These are phyloP conservation scores for Kitagawia praeruptora DNA, from an alignment of 129 eudicot species.

Conservation along the genomic window DNA sequence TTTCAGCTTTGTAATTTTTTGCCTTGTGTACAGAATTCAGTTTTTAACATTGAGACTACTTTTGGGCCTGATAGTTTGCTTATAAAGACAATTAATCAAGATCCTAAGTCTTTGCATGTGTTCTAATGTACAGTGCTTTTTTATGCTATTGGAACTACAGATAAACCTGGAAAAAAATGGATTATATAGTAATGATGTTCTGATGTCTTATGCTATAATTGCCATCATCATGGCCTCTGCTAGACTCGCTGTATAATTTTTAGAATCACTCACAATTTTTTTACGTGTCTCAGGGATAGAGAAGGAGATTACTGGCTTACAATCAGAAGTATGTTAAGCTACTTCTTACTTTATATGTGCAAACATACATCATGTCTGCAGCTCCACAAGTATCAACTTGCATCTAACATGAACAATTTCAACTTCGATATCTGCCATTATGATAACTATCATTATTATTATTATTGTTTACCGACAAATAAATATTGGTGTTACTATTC, in stretches of 20 bases:
- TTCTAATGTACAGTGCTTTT: not conserved
- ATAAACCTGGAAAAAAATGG: not conserved
- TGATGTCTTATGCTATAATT: not conserved
- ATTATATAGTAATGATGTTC: no score
- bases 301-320: slow-evolving; percentile 71
- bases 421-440: not conserved
- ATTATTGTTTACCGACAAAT: not conserved
- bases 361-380: not conserved
- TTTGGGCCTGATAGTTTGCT: not conserved
- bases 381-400: not conserved
- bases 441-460: no score
- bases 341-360: not conserved
- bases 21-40: not conserved
- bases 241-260: not conserved
- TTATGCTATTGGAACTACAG: not conserved
- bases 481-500: not conserved
- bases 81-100: not conserved
- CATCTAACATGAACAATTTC: slow-evolving; percentile 1
- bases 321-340: slow-evolving; percentile 54
- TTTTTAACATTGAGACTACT: not conserved
- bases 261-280: not conserved
- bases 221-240: not conserved
- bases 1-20: not conserved
- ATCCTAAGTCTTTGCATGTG: not conserved
- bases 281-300: slow-evolving; percentile 57